Evolutionary conservation across 257 asterid genomes (phyloP).

Genomic region (Asclepias syriaca): DNA sequence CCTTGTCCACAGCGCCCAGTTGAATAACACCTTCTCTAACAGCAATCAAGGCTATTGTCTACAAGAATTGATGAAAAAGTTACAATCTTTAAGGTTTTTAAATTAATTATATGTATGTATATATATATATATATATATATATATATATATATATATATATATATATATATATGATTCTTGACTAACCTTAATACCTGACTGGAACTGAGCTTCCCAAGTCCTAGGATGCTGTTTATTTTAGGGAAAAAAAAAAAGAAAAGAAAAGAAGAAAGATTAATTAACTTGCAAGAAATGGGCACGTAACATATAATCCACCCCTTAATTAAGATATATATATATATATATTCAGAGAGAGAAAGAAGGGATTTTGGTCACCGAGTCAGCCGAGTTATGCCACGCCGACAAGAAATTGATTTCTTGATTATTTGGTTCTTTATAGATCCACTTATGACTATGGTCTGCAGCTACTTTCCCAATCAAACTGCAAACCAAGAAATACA

Average conservation of each 20-base stretch:
- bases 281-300: conserved; percentile 5
- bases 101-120: too few relatives aligned
- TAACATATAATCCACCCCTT: background rate
- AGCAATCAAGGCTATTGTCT: conserved; percentile 98
- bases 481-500: conserved; percentile 24
- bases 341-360: too few relatives aligned
- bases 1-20: conserved; percentile 90
- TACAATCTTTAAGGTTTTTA: too few relatives aligned
- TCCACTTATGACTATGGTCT: conserved; percentile 97
- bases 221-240: conserved; percentile 67
- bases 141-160: too few relatives aligned
- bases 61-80: conserved; percentile 6
- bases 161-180: background rate
- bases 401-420: conserved; percentile 94
- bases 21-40: conserved; percentile 98
- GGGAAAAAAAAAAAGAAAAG: background rate
- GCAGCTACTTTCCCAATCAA: conserved; percentile 98
- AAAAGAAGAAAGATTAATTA: conserved; percentile 1
- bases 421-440: conserved; percentile 86
- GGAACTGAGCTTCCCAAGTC: conserved; percentile 99
- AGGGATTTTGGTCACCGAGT: conserved; percentile 51
- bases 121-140: too few relatives aligned
- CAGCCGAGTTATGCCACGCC: conserved; percentile 99
- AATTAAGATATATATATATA: background rate
- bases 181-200: conserved; percentile 87